Evolutionary conservation across 208 protist genomes (phyloP), one percentile per base, ranked within the genome.

Genomic region (Acanthamoeba comandoni): DNA sequence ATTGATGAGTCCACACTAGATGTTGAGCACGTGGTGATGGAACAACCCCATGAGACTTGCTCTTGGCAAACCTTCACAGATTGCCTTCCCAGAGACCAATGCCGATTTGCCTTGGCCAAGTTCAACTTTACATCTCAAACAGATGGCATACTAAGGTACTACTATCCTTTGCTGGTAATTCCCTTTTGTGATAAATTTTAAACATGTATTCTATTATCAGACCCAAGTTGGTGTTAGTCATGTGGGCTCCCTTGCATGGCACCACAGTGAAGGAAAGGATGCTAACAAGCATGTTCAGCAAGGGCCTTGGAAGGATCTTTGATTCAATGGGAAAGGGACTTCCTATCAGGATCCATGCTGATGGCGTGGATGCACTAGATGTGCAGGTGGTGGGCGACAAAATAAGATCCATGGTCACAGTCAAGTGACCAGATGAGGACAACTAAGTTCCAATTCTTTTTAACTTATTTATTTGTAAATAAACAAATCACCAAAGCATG

Each of bases 361-460:
- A 19, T 4, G 70, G 70, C 43, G 70, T 79, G 2, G 70, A 53
- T 19, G 70, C 24, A 15, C 70, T 79, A 11, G 5, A 60, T 1
- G 22, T 79, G 2, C 9, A 2, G 9, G 43, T 24, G 15, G 43
- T 79, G 9, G 17, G 57, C 48, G 70, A 79, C 15, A 79, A 53
- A 49, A 79, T 79, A 19, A 15, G 70, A 9, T 12, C 70, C 70
- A 79, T 58, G 43, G 70, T 49, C 24, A 79, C 70, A 35, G 70
- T 79, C 70, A 79, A 79, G 31, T 79, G 39, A 22, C 19, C n/a
- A n/a, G n/a, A n/a, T n/a, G n/a, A n/a, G n/a, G n/a, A n/a, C n/a
- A 60, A 15, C 55, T 60, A 19, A 60, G 15, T 60, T 19, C 17
- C 55, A 60, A 60, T 19, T 60, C 55, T 15, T 60, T 60, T 60